A percentile compares a stretch with the other conserved stretches of the same genome.
Conservation (phyloP, 2,329 filamentous ascomycete genomes). For the Epichloe coenophiala region DNA sequence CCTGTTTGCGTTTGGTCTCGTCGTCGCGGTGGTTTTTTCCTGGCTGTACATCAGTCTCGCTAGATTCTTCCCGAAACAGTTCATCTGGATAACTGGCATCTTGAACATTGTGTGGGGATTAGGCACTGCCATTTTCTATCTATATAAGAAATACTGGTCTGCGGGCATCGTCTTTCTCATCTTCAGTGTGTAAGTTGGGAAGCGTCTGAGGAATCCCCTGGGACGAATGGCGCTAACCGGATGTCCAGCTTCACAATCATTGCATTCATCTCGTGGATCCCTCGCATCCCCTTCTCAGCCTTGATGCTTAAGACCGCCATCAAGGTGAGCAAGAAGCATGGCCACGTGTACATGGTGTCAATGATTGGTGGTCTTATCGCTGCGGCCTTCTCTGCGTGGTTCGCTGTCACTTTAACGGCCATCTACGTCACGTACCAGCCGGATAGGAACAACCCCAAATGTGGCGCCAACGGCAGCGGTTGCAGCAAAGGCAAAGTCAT, state of each 20-base stretch:
- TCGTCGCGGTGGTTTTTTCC: slow-evolving; percentile 60
- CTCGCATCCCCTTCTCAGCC: slow-evolving; percentile 78
- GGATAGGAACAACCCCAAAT: slow-evolving; percentile 34
- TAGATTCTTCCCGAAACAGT: slow-evolving; percentile 69
- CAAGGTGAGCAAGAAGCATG: slow-evolving; percentile 69
- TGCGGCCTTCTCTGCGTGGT: slow-evolving; percentile 71
- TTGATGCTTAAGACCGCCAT: slow-evolving; percentile 80
- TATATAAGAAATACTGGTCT: slow-evolving; percentile 61
- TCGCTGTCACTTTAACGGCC: slow-evolving; percentile 70
- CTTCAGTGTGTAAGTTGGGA: slow-evolving; percentile 31
- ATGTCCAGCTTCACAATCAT: slow-evolving; percentile 7
- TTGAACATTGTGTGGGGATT: slow-evolving; percentile 74
- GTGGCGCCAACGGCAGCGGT: slow-evolving; percentile 35
- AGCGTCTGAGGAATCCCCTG: background rate
- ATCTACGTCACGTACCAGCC: slow-evolving; percentile 79
- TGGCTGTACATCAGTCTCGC: slow-evolving; percentile 65
- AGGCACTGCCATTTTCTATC: slow-evolving; percentile 79
- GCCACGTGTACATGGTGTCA: slow-evolving; percentile 78
- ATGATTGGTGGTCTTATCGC: slow-evolving; percentile 68
- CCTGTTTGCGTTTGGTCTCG: slow-evolving; percentile 68
- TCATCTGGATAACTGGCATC: slow-evolving; percentile 87
- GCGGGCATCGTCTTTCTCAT: slow-evolving; percentile 80
- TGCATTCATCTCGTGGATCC: slow-evolving; percentile 73
- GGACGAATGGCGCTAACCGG: background rate
- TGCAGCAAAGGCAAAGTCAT: slow-evolving; percentile 70